Evolutionary conservation across 2,329 filamentous ascomycete genomes (phyloP).

Genomic region (Colletotrichum cuscutae): DNA sequence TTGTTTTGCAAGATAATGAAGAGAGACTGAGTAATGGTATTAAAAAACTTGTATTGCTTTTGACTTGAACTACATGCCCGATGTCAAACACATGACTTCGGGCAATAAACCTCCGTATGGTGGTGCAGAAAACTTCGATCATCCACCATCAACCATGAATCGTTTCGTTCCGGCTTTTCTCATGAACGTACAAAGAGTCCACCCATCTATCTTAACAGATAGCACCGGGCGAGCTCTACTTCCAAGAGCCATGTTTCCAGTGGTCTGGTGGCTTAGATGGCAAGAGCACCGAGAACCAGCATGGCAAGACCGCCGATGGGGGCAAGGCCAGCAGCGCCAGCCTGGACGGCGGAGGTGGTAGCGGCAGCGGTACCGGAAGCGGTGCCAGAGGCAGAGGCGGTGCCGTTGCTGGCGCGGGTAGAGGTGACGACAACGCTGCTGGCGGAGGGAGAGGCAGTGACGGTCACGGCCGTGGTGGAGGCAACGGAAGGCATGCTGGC

Average conservation of each 20-base stretch:
- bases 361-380: constrained; percentile 31
- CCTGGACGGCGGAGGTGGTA: constrained; percentile 20
- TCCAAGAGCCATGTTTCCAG: neutral
- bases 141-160: constrained; percentile 15
- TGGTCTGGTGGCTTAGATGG: constrained; percentile 12
- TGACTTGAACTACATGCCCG: neutral
- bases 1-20: no score
- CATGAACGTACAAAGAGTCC: neutral
- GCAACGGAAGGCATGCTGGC: constrained; percentile 22
- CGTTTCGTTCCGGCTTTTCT: neutral
- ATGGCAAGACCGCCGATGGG: constrained; percentile 33
- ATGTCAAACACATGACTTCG: neutral
- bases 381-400: constrained; percentile 12
- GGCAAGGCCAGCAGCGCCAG: constrained; percentile 29
- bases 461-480: constrained; percentile 18
- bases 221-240: neutral
- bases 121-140: neutral
- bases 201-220: neutral
- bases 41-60: constrained; percentile 12
- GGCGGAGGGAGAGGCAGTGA: constrained; percentile 10
- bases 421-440: neutral
- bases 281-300: constrained; percentile 32
- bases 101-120: neutral
- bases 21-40: neutral
- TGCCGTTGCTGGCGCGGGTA: constrained; percentile 27